Evolutionary conservation across 257 asterid species (phyloP).

Genomic region (Agastache rugosa): DNA sequence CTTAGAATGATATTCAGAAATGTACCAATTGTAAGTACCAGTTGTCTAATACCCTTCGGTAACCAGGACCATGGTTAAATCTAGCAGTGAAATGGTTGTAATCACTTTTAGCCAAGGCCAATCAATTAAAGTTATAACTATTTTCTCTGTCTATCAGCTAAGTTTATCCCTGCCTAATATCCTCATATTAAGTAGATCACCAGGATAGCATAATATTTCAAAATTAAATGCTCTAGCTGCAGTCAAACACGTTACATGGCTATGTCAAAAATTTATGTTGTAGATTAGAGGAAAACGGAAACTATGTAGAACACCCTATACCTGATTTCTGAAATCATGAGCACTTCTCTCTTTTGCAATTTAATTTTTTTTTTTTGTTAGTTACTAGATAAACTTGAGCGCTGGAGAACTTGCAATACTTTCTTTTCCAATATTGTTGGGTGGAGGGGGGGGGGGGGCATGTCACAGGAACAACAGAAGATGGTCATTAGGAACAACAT

Average conservation of each 20-base stretch:
- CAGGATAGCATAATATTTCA: background rate
- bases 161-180: background rate
- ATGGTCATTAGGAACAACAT: conserved; percentile 7
- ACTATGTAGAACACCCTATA: background rate
- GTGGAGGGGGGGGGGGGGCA: background rate
- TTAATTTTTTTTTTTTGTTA: background rate
- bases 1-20: conserved; percentile 12
- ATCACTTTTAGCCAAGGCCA: background rate
- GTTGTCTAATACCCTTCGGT: conserved; percentile 4
- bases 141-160: background rate
- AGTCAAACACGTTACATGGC: background rate
- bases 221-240: background rate
- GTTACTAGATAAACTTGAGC: conserved; percentile 20
- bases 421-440: conserved; percentile 3
- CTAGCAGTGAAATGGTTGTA: background rate
- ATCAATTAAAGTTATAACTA: background rate
- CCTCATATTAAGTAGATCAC: background rate
- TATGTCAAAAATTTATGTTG: background rate
- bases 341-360: background rate
- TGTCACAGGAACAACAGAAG: conserved; percentile 14
- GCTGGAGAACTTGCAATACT: background rate
- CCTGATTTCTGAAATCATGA: background rate
- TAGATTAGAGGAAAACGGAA: background rate
- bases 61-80: conserved; percentile 14
- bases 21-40: background rate